Base-by-base conservation (phyloP, 2,329 filamentous ascomycete genomes). In the Penicillium aurantiogriseum region DNA sequence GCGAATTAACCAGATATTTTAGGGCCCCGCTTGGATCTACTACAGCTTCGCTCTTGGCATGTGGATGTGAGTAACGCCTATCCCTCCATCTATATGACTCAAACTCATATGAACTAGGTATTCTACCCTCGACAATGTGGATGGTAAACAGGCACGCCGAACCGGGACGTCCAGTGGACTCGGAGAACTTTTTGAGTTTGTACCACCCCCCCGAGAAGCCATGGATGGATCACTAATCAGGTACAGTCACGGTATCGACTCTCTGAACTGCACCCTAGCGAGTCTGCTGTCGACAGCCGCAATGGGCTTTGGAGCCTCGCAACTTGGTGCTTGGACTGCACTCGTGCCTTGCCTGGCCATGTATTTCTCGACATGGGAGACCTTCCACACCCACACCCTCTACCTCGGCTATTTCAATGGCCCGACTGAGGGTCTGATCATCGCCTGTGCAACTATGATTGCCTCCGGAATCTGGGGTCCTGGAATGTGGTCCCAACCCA, bases 321-420 rank as follows among this genome's bases (percentile, higher is more conserved):
- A 87, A 62, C 86, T 91, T 21, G 94, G 94, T 64, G 88, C 94
- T 56, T 95, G 96, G 73, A 97, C 94, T 1, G 92, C 92, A 2
- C 80, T 99, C 43, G 87, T 93, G 59, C 94, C 94, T 1, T 95
- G 92, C 67, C 80, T 99, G 44, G 91, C 94, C 59, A 99, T 99
- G 94, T 99, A 96, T 81, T 97, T 99, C 79, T 97, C 93, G 3
- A 99, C 94, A 2, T 99, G 94, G 94, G 94, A 99, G 78, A 99
- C 94, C 1, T 99, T 97, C 75, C 94, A 99, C 77, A 97, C 94
- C 5, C 94, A 99, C 75, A 97, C 94, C 0, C 81, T 99, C 6
- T 99, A 96, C 75, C 86, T 99, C 13, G 94, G 94, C 54, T 91
- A 93, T 73, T 89, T 99, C 84, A 99, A 99, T 74, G 94, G 94